Conservation (phyloP, 108 stramenopile genomes). For the Cyclotella kingstonii region DNA sequence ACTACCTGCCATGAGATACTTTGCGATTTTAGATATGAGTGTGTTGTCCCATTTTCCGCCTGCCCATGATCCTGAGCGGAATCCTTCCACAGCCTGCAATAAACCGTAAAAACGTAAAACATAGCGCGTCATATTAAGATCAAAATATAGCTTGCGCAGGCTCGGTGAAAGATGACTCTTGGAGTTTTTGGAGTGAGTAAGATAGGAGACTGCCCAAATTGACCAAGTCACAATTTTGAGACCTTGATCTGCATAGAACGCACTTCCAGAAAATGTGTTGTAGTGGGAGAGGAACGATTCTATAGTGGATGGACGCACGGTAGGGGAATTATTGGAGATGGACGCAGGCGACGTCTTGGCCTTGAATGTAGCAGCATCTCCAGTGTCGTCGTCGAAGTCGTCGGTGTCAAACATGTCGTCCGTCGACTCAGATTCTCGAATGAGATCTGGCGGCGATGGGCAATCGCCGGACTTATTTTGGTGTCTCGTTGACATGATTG, state of each 20-base stretch:
- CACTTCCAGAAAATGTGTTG: conserved; percentile 22
- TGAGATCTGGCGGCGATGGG: background rate
- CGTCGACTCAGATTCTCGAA: background rate
- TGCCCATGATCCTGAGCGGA: conserved; percentile 58
- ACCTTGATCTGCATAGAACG: conserved; percentile 55
- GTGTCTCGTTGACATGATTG: conserved; percentile 9
- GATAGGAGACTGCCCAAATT: conserved; percentile 54
- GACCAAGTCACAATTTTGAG: conserved; percentile 74
- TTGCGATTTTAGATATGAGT: conserved; percentile 48
- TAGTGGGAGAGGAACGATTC: conserved; percentile 24
- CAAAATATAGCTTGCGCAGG: conserved; percentile 48
- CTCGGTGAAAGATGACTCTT: conserved; percentile 14
- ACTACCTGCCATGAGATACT: conserved; percentile 62
- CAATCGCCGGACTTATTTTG: background rate
- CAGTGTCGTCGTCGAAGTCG: background rate
- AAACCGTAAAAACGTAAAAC: conserved; percentile 64
- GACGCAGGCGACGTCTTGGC: background rate
- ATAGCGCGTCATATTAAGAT: conserved; percentile 66
- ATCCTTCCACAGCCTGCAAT: conserved; percentile 61
- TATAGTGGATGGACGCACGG: conserved; percentile 16
- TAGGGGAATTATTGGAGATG: background rate
- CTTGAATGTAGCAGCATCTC: background rate
- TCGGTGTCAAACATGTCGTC: conserved; percentile 4
- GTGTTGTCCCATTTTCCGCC: conserved; percentile 35
- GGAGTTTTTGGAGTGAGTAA: conserved; percentile 32